Evolutionary conservation across 2,329 filamentous ascomycete genomes (phyloP), one percentile per base, ranked within the genome.

Genomic region (Stenocarpella maydis): DNA sequence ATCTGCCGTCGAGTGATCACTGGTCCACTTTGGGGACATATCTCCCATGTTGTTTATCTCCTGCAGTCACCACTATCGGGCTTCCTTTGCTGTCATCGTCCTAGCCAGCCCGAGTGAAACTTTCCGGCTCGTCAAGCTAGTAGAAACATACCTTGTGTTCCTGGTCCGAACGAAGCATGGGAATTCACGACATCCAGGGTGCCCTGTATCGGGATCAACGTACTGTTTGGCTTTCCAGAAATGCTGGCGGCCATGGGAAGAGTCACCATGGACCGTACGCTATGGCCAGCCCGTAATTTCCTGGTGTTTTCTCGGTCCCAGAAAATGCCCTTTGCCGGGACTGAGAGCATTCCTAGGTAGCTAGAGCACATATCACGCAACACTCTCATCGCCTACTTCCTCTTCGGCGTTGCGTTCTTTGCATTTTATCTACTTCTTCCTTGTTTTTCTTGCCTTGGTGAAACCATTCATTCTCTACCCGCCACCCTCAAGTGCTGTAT

Each of bases 1-100:
- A 17, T 21, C 17, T n/a, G 26, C n/a, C 17, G 41, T 31, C 26
- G 24, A 34, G 55, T n/a, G 39, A n/a, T 55, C n/a, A 45, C 55
- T 21, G 26, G 58, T 14, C 41, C 10, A 8, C 17, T 24, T 49
- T 34, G 17, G 17, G 39, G n/a, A n/a, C n/a, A n/a, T n/a, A 28
- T 58, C 54, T 58, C 19, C 19, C 9, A 28, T 37, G 26, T 61
- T 47, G 41, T 19, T 45, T 61, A 61, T 61, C 58, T 61, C 26
- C 26, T 61, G 26, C 26, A 61, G 41, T 61, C 55, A 61, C 34
- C 58, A 15, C n/a, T 4, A 2, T 28, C 39, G 26, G 41, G 55
- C 19, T 61, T 34, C 14, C 26, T 47, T 61, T 9, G 17, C 14
- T 19, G 24, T 61, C 19, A 49, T 4, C 31, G 21, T 8, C 34